A percentile compares a stretch with the other conserved stretches of the same genome.
phyloP scores from a whole-genome alignment of 2,329 filamentous ascomycete genomes.

The Penicillium janthinellum region DNA sequence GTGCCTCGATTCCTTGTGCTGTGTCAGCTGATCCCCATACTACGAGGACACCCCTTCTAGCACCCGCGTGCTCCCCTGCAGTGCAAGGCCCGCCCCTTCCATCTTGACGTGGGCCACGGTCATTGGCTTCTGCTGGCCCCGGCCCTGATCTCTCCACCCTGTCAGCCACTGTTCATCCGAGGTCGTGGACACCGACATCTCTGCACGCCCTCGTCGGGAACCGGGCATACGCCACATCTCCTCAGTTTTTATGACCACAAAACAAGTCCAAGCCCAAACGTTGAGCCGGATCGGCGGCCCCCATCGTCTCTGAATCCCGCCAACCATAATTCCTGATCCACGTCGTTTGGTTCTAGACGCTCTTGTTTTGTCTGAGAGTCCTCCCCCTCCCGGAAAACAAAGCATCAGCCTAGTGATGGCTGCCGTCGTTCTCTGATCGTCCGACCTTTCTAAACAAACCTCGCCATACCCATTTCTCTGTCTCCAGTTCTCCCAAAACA shows the following conservation, averaged over 20 bases:
- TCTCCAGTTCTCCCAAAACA: constrained; percentile 4
- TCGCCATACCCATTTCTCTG: neutral
- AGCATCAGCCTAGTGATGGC: constrained; percentile 20
- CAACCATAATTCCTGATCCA: constrained; percentile 22
- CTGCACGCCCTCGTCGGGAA: constrained; percentile 20
- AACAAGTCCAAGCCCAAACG: constrained; percentile 27
- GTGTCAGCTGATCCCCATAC: neutral
- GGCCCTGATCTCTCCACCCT: constrained; percentile 25
- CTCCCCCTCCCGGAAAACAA: constrained; percentile 18
- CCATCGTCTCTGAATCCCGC: constrained; percentile 22
- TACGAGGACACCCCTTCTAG: constrained; percentile 16
- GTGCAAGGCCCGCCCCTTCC: constrained; percentile 21
- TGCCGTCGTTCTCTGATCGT: constrained; percentile 10
- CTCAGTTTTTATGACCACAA: constrained; percentile 14
- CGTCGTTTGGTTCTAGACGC: constrained; percentile 28
- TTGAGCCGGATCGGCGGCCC: constrained; percentile 30
- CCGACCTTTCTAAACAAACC: constrained; percentile 12
- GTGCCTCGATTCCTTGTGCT: neutral
- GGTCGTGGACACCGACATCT: constrained; percentile 31
- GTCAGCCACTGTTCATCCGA: constrained; percentile 27
- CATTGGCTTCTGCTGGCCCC: constrained; percentile 29
- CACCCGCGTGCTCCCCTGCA: constrained; percentile 27
- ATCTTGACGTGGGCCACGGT: constrained; percentile 34
- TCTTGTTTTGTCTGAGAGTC: constrained; percentile 18
- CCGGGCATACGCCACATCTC: constrained; percentile 19